Conservation (phyloP, 768 basidiomycete species). For the Xerocomellus dryophilus region DNA sequence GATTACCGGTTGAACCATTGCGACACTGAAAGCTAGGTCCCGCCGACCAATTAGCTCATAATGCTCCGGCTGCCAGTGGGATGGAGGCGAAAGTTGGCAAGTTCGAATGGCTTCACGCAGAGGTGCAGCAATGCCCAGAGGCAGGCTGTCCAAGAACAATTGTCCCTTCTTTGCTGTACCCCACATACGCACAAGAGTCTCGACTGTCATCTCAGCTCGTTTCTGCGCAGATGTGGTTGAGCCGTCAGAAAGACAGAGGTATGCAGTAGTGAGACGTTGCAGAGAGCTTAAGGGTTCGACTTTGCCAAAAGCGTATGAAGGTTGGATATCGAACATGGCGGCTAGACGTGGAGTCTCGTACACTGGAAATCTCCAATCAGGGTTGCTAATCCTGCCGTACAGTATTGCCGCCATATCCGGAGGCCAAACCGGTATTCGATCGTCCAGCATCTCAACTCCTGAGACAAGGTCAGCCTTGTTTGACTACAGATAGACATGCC, state of each 20-base stretch:
- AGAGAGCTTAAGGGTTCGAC: slow-evolving; percentile 56
- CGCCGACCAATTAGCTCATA: slow-evolving; percentile 33
- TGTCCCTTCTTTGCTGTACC: slow-evolving; percentile 40
- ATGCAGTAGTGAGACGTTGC: slow-evolving; percentile 53
- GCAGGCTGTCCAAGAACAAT: slow-evolving; percentile 53
- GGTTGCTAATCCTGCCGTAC: slow-evolving; percentile 53
- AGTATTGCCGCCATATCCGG: slow-evolving; percentile 72
- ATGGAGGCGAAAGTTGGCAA: slow-evolving; percentile 75
- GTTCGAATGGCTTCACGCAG: slow-evolving; percentile 81
- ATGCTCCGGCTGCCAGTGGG: slow-evolving; percentile 58
- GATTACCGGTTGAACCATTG: slow-evolving; percentile 28
- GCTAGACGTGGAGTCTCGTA: slow-evolving; percentile 46
- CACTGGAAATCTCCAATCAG: slow-evolving; percentile 61
- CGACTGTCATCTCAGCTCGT: slow-evolving; percentile 65
- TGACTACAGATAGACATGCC: neutral
- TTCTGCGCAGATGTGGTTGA: slow-evolving; percentile 50
- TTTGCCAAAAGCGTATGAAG: slow-evolving; percentile 60
- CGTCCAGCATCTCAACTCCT: slow-evolving; percentile 54
- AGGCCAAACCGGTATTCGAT: slow-evolving; percentile 73
- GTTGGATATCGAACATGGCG: slow-evolving; percentile 45
- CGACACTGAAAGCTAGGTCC: slow-evolving; percentile 32
- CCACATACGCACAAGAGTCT: slow-evolving; percentile 46
- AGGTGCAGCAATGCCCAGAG: slow-evolving; percentile 72
- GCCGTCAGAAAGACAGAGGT: slow-evolving; percentile 57
- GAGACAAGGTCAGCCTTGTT: slow-evolving; percentile 13